These are phyloP conservation scores for Phalaenopsis equestris DNA, from an alignment of 106 monocot species.

Conservation along the genomic window DNA sequence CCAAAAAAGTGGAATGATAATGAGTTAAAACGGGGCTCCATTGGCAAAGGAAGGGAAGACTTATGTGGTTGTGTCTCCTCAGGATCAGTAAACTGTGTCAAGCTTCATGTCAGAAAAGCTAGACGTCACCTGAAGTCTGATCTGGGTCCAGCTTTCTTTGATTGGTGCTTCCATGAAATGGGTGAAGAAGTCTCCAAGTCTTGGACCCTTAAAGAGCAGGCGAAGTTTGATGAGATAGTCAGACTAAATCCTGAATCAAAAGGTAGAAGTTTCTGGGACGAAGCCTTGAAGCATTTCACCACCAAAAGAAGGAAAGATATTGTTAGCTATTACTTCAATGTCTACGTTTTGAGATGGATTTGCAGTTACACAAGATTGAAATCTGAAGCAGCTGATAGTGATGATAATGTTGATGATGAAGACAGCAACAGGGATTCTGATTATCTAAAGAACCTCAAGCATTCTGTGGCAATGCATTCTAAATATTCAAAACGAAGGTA, in stretches of 20 bases:
- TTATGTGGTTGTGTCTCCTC: slow-evolving; percentile 38
- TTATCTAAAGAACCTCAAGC: neutral
- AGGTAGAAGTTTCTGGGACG: slow-evolving; percentile 36
- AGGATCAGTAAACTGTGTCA: slow-evolving; percentile 47
- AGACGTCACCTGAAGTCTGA: slow-evolving; percentile 41
- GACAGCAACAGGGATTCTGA: slow-evolving; percentile 10
- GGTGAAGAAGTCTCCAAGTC: slow-evolving; percentile 58
- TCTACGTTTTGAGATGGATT: slow-evolving; percentile 51
- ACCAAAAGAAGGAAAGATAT: slow-evolving; percentile 45
- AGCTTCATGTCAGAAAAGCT: slow-evolving; percentile 36
- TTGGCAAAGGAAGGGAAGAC: slow-evolving; percentile 33
- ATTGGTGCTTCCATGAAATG: slow-evolving; percentile 59
- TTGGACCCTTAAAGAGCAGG: slow-evolving; percentile 48
- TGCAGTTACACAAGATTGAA: slow-evolving; percentile 32
- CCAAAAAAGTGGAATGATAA: slow-evolving; percentile 20
- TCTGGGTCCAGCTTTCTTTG: slow-evolving; percentile 45
- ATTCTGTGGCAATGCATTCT: slow-evolving; percentile 5
- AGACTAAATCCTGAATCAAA: slow-evolving; percentile 26
- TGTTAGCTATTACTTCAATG: slow-evolving; percentile 71
- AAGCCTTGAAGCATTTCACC: slow-evolving; percentile 33
- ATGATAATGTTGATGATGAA: slow-evolving; percentile 42
- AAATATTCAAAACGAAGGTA: slow-evolving; percentile 12
- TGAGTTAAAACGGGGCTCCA: neutral
- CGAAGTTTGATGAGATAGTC: slow-evolving; percentile 37
- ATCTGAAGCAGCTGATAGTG: slow-evolving; percentile 28